phyloP scores from a whole-genome alignment of 1,284 basidiomycete species.

The Ganoderma multipileum region DNA sequence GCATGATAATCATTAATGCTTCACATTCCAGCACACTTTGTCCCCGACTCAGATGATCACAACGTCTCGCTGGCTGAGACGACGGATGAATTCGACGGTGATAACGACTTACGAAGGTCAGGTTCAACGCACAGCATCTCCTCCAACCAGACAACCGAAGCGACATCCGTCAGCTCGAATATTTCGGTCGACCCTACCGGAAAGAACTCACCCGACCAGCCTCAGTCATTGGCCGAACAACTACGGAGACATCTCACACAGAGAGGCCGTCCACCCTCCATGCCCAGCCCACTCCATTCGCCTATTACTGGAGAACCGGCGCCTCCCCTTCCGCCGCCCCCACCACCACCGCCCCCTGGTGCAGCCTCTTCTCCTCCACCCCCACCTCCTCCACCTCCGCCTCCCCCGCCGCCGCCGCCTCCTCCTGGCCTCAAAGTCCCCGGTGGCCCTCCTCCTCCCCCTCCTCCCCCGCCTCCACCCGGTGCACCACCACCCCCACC shows the following conservation, averaged over 20 bases:
- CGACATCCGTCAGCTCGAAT: constrained; percentile 63
- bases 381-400: constrained; percentile 44
- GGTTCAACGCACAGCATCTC: constrained; percentile 55
- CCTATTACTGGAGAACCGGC: constrained; percentile 40
- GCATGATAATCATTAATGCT: constrained; percentile 12
- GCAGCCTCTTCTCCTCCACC: constrained; percentile 44
- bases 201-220: constrained; percentile 40
- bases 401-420: constrained; percentile 38
- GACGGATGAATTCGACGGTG: constrained; percentile 49
- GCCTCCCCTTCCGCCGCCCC: constrained; percentile 37
- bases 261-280: constrained; percentile 47
- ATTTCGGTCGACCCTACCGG: constrained; percentile 24
- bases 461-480: constrained; percentile 45
- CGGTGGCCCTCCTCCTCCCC: constrained; percentile 41
- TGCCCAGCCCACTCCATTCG: constrained; percentile 40
- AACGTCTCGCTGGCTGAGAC: constrained; percentile 29
- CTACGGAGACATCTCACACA: constrained; percentile 60
- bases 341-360: constrained; percentile 36
- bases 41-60: constrained; percentile 26
- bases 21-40: constrained; percentile 22
- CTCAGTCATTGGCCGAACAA: constrained; percentile 64
- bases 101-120: constrained; percentile 50
- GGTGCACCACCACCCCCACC: constrained; percentile 38
- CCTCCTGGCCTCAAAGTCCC: constrained; percentile 13
- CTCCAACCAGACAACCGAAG: constrained; percentile 52